Conservation (phyloP, 73 alveolate genomes). For the Diophrys appendiculata region DNA sequence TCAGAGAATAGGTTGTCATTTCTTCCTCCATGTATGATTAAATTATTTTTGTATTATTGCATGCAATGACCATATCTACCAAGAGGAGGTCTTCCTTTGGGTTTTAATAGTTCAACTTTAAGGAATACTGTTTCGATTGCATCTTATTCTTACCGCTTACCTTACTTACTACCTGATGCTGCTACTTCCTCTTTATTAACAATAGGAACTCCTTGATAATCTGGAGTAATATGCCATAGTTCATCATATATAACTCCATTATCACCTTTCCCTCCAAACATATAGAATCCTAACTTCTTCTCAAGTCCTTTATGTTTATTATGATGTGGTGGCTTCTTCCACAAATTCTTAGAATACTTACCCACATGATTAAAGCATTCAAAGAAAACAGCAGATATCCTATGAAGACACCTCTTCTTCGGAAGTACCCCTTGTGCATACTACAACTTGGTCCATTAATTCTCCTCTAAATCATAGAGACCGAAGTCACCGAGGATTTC, state of each 20-base stretch:
- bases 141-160: too few relatives aligned
- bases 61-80: neutral
- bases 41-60: neutral
- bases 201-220: neutral
- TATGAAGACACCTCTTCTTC: neutral
- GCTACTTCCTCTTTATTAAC: neutral
- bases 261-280: neutral
- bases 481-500: conserved; percentile 32
- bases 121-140: neutral
- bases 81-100: neutral
- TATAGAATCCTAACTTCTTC: neutral
- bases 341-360: neutral
- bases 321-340: neutral
- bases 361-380: neutral
- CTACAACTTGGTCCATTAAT: conserved; percentile 24
- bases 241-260: neutral
- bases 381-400: neutral
- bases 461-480: conserved; percentile 26
- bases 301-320: neutral
- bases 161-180: neutral
- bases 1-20: conserved; percentile 5
- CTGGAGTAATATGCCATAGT: neutral
- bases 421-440: neutral
- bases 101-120: too few relatives aligned
- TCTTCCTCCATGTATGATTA: conserved; percentile 18